These are phyloP conservation scores for Phytophthora rubi DNA, from an alignment of 352 stramenopile species.

Conservation along the genomic window DNA sequence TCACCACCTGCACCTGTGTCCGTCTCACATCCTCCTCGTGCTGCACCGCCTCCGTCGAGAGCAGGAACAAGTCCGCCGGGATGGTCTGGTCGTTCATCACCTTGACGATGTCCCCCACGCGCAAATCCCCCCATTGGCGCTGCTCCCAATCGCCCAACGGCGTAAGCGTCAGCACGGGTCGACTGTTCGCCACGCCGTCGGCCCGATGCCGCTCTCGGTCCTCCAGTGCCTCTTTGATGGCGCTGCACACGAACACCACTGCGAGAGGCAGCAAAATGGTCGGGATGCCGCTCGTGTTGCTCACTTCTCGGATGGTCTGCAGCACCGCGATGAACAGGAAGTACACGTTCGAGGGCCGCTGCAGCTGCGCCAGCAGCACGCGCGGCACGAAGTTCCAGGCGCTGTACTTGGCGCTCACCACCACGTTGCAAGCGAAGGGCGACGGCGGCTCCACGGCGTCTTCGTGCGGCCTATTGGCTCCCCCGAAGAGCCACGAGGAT, in stretches of 20 bases:
- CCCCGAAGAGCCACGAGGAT: conserved; percentile 37
- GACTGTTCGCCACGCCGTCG: conserved; percentile 74
- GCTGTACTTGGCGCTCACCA: conserved; percentile 87
- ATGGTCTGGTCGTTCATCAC: conserved; percentile 72
- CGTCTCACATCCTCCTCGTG: conserved; percentile 39
- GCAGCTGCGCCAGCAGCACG: conserved; percentile 74
- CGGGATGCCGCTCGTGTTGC: conserved; percentile 86
- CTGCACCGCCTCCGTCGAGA: conserved; percentile 59
- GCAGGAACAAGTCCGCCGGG: conserved; percentile 75
- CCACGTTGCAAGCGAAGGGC: conserved; percentile 68
- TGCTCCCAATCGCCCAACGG: conserved; percentile 53
- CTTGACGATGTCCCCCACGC: conserved; percentile 85
- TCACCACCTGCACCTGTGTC: conserved; percentile 5
- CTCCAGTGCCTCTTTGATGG: conserved; percentile 86
- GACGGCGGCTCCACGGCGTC: conserved; percentile 33
- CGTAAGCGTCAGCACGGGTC: conserved; percentile 57
- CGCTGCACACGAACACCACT: conserved; percentile 82
- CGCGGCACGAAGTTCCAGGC: conserved; percentile 77
- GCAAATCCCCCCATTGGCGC: conserved; percentile 67
- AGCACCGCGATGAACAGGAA: conserved; percentile 88
- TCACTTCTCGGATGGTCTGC: conserved; percentile 84
- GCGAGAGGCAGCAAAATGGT: conserved; percentile 77
- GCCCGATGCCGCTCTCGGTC: conserved; percentile 81
- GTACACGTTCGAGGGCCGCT: conserved; percentile 85
- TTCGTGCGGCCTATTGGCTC: conserved; percentile 14